Base-by-base conservation (phyloP, 2,329 filamentous ascomycete species). In the Rhytidhysteron rufulum region DNA sequence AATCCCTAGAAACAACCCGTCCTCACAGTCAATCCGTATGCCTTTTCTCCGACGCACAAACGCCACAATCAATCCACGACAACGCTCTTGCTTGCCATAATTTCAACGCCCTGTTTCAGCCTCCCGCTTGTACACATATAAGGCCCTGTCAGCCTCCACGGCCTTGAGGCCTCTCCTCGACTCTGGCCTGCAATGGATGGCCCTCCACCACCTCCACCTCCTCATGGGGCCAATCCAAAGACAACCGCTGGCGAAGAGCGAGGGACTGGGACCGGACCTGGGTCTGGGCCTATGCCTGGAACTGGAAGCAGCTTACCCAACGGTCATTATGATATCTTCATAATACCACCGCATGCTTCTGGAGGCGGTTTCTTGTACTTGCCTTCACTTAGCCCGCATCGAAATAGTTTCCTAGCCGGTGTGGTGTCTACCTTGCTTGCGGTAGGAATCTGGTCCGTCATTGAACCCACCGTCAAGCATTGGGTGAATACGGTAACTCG, bases 261-360 rank as follows among this genome's bases (percentile, higher is more conserved):
- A n/a, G n/a, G n/a, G n/a, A n/a, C n/a, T n/a, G n/a, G n/a, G n/a
- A n/a, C n/a, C n/a, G n/a, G n/a, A n/a, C n/a, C n/a, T n/a, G n/a
- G n/a, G n/a, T 52, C 42, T 18, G 45, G 48, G 10, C 24, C 34
- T 39, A 6, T 35, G 10, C 19, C 29, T 11, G 45, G 45, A 35
- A 72, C 73, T 19, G 85, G n/a, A n/a, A n/a, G n/a, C n/a, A n/a
- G 86, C 41, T 73, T 96, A 34, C 91, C 91, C 3, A 77, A 86
- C 1, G 90, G 91, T 40, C 94, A 93, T 62, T 97, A 95, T 68
- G 91, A 97, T 71, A 95, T 97, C 61, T 96, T 96, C 71, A 85
- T 96, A 63, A 90, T 97, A 57, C 91, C 91, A 6, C 88, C 90
- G 34, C 89, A 95, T 65, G 91, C 89, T 9, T 78, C 90, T 5